phyloP scores from a whole-genome alignment of 2,329 filamentous ascomycete genomes.

The Pseudocercospora fijiensis region DNA sequence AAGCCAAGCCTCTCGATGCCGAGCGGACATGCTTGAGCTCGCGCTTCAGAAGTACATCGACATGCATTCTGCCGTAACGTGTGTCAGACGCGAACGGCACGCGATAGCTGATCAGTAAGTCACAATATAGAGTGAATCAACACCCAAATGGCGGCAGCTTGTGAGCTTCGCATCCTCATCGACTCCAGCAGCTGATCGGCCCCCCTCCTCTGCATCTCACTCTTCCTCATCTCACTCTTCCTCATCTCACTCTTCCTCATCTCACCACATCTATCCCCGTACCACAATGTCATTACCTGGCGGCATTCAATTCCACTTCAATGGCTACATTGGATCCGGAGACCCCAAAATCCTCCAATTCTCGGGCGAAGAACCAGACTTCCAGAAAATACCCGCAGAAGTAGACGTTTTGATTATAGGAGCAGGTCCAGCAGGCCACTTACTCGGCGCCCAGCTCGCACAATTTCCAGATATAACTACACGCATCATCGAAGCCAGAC shows the following conservation, averaged over 20 bases:
- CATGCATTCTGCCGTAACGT: background rate
- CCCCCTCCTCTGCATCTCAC: background rate
- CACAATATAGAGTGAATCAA: background rate
- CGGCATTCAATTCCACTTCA: slow-evolving; percentile 39
- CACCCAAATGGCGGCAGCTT: background rate
- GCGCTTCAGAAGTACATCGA: background rate
- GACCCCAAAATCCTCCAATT: slow-evolving; percentile 37
- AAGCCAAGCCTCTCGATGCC: background rate
- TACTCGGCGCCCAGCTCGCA: slow-evolving; percentile 53
- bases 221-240: too few relatives aligned
- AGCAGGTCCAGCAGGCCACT: slow-evolving; percentile 51
- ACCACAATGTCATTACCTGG: background rate
- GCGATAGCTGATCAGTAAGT: background rate
- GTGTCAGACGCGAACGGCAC: background rate
- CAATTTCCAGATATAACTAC: slow-evolving; percentile 50
- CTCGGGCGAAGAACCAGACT: slow-evolving; percentile 31
- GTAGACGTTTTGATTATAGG: slow-evolving; percentile 53
- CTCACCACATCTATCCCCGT: background rate
- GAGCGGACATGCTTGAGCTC: background rate
- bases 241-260: background rate
- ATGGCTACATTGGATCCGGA: slow-evolving; percentile 37
- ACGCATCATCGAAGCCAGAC: slow-evolving; percentile 46
- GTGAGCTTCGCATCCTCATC: background rate
- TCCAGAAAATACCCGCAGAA: slow-evolving; percentile 37
- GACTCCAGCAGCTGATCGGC: too few relatives aligned